phyloP scores from a whole-genome alignment of 2,329 filamentous ascomycete species.

The Paradendryphiella salina region DNA sequence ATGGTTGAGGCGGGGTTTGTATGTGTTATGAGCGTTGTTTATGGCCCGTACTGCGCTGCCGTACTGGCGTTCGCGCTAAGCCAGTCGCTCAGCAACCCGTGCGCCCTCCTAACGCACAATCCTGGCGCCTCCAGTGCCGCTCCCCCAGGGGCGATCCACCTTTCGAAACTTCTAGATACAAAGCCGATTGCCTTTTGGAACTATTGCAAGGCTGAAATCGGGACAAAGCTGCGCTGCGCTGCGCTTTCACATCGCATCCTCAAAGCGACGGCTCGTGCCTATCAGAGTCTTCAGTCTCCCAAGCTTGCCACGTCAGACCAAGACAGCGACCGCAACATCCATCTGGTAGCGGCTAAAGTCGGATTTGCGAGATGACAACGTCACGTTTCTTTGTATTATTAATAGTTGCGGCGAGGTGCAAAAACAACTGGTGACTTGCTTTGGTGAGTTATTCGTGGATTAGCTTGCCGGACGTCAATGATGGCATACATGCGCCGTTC shows the following conservation, averaged over 20 bases:
- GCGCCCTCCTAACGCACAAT: conserved; percentile 14
- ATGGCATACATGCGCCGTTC: too few species aligned
- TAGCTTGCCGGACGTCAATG: too few species aligned
- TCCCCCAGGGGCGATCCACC: conserved; percentile 14
- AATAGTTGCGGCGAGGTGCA: not conserved
- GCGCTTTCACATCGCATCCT: not conserved
- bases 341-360: not conserved
- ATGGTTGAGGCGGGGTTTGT: conserved; percentile 23
- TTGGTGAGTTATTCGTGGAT: too few species aligned
- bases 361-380: not conserved
- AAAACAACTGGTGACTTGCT: too few species aligned
- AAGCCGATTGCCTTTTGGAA: not conserved
- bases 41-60: conserved; percentile 8
- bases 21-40: conserved; percentile 20
- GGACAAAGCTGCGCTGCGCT: not conserved
- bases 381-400: not conserved
- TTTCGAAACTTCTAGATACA: conserved; percentile 8
- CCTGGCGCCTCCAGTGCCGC: conserved; percentile 7
- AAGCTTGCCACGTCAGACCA: conserved; percentile 5
- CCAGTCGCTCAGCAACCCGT: conserved; percentile 18
- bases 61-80: conserved; percentile 12
- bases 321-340: not conserved
- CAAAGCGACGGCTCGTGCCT: not conserved
- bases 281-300: not conserved
- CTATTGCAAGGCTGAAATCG: not conserved